These are phyloP conservation scores for Penicillium verrucosum DNA, from an alignment of 2,329 filamentous ascomycete genomes.

Conservation along the genomic window DNA sequence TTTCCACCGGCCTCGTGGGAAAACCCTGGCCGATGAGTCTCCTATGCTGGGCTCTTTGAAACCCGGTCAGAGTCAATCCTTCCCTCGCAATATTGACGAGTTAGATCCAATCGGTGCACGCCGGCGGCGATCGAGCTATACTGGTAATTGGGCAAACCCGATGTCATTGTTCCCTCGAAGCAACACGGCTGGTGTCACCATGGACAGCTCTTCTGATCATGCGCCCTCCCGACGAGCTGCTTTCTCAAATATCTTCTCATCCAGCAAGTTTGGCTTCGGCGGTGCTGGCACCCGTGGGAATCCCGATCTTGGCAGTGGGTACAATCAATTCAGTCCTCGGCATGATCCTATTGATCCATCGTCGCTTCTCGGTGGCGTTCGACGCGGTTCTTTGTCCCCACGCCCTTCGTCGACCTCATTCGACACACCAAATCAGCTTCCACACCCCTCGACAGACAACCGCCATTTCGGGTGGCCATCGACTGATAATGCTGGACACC, in stretches of 20 bases:
- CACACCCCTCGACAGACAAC: constrained; percentile 75
- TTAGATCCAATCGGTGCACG: constrained; percentile 50
- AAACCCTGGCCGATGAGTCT: constrained; percentile 58
- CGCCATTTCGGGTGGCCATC: constrained; percentile 68
- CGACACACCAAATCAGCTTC: constrained; percentile 55
- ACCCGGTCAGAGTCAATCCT: constrained; percentile 60
- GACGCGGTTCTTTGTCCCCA: constrained; percentile 45
- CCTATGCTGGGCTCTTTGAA: constrained; percentile 58
- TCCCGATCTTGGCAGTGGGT: constrained; percentile 37
- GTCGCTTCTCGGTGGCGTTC: constrained; percentile 42
- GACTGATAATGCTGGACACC: constrained; percentile 53
- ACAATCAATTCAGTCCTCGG: constrained; percentile 48
- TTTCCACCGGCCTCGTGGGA: constrained; percentile 59
- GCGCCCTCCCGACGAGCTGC: constrained; percentile 39
- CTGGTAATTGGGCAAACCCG: constrained; percentile 53
- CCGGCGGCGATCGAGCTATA: constrained; percentile 56
- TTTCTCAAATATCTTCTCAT: constrained; percentile 45
- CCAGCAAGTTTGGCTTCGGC: constrained; percentile 39
- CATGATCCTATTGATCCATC: constrained; percentile 48
- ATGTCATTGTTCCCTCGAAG: constrained; percentile 48
- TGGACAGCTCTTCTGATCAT: constrained; percentile 43
- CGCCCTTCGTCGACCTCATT: constrained; percentile 54
- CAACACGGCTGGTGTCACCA: constrained; percentile 43
- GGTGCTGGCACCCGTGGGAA: constrained; percentile 30
- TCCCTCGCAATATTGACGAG: constrained; percentile 55